Evolutionary conservation across 306 rosid genomes (phyloP), one percentile per base, ranked within the genome.

Genomic region (Acacia melanoxylon): DNA sequence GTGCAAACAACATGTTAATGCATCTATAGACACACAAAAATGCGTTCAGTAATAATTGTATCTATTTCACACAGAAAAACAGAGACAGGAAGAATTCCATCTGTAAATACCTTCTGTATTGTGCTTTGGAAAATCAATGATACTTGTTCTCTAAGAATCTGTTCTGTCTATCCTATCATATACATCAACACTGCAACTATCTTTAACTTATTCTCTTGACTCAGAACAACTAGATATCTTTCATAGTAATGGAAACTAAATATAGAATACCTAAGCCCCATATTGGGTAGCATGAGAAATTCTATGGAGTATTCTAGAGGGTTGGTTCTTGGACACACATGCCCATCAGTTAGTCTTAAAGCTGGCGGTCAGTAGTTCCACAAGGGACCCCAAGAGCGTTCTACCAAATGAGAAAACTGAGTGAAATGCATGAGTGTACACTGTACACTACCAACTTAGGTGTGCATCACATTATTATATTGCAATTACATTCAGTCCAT

Each of bases 1-100:
- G 78, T 35, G 46, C 19, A 58, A 58, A 25, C 65, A 84, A 56
- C 68, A 65, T 74, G 27, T 85, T 72, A 85, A 73, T 65, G 76
- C 78, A 74, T 75, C 68, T 61, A 71, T 65, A 73, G 46, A 62
- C 27, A 68, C 29, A 58, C 3, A 56, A 9, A 22, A 74, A 79
- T 61, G 8, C 74, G 81, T 52, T 11, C 44, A 54, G 8, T 25
- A 78, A 40, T 19, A 24, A 54, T 37, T 25, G 8, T 42, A 25
- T 24, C 33, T 4, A 61, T 61, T 24, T 75, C 62, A 80, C 45
- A 71, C 19, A 63, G 37, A 67, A 44, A 24, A 31, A 27, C 17
- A n/a, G 29, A 29, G 3, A 70, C 35, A 73, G 17, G 29, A n/a
- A 73, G 67, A 10, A 42, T 27, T 67, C 70, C 41, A 52, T 27